Percentiles rank a stretch among this genome's conserved stretches.
These are phyloP conservation scores for Andrographis paniculata DNA, from an alignment of 305 asterid genomes.

Conservation along the genomic window DNA sequence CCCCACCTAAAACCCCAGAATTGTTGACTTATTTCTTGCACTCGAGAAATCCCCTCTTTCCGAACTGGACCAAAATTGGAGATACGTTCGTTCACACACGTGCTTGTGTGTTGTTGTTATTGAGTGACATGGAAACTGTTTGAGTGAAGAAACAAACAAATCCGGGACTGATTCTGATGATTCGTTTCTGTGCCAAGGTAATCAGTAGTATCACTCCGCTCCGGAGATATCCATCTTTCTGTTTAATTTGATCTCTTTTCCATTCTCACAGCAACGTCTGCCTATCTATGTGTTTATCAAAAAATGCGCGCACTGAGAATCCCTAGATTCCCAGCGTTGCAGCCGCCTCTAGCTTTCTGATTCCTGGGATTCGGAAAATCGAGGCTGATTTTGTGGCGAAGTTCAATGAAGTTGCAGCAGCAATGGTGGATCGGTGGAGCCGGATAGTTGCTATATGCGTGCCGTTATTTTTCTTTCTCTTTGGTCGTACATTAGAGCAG, in stretches of 20 bases:
- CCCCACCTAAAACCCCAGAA: neutral
- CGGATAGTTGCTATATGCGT: constrained; percentile 20
- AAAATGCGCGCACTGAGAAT: neutral
- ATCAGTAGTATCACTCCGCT: too few species aligned
- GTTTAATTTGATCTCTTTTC: too few species aligned
- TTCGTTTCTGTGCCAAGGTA: neutral
- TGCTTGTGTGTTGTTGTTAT: neutral
- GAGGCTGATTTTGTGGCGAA: constrained; percentile 7
- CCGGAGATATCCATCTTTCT: too few species aligned
- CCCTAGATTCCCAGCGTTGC: neutral
- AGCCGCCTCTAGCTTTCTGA: neutral
- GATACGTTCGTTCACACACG: neutral
- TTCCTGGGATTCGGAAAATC: neutral
- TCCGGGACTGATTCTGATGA: neutral
- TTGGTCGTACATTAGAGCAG: constrained; percentile 29
- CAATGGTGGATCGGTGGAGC: constrained; percentile 37
- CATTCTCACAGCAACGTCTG: too few species aligned
- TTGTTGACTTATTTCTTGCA: neutral
- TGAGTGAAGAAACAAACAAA: neutral
- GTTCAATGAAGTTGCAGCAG: constrained; percentile 38
- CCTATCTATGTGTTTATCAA: too few species aligned
- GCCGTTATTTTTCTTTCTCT: constrained; percentile 23
- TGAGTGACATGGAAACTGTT: neutral
- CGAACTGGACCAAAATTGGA: neutral
- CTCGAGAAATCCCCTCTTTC: neutral